Base-by-base conservation (phyloP, 2,329 filamentous ascomycete species). In the Mollisia scopiformis region DNA sequence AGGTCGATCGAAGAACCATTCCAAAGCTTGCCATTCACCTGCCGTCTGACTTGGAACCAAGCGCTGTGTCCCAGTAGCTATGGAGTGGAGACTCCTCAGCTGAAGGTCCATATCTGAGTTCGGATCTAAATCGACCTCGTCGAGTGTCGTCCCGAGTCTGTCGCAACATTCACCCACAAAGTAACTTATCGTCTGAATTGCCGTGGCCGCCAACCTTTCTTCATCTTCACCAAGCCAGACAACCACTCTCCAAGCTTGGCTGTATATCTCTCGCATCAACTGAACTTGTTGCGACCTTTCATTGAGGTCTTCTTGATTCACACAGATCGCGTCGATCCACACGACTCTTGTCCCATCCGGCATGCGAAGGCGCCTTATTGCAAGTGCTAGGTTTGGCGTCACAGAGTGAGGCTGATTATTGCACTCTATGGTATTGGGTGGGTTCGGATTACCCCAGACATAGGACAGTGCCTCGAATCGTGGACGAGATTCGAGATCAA, bases 401-500 rank as follows among this genome's bases (percentile, higher is more conserved):
- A 37, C 11, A 13, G 33, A 13, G 11, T 37, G 33, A 4, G 4
- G 33, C n/a, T 37, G 33, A 3, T 16, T 16, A 13, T 37, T 37
- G 33, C 33, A 37, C n/a, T 4, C n/a, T 37, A 37, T 13, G 33
- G 11, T 37, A 3, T 13, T 3, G 13, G 5, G 33, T 31, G 49
- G 55, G 21, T 47, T 53, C 23, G 16, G 53, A 50, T 0, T 66
- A 2, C 55, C 69, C 68, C 70, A 69, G 19, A 50, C 64, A 58
- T 72, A 73, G 5, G 69, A 73, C 30, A 72, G 55, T n/a, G 68
- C 67, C 33, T 68, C 55, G 55, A 63, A 71, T 14, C 56, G 60
- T 3, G 69, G 69, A 14, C 58, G 33, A 37, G 33, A 11, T 37
- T 37, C 33, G n/a, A 37, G 33, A 13, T 37, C 33, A 37, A 37